Conservation (phyloP, 2,329 filamentous ascomycete species). For the Diaporthe citri region DNA sequence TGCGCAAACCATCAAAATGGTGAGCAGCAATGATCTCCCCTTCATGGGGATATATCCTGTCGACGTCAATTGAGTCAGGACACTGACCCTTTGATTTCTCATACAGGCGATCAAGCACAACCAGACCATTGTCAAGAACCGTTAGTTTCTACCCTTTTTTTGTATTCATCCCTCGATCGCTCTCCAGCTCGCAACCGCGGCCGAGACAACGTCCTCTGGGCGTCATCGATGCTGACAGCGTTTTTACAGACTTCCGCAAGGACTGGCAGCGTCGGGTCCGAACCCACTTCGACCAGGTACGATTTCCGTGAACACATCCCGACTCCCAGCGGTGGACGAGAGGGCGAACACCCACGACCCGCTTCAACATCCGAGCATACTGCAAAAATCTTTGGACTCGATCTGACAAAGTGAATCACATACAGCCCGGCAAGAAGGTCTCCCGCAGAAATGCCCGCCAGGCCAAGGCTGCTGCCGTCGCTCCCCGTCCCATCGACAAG, state of each 20-base stretch:
- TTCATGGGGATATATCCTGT: slow-evolving; percentile 31
- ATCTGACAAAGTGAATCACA: slow-evolving; percentile 51
- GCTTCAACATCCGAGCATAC: neutral
- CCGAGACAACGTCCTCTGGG: neutral
- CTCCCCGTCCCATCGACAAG: slow-evolving; percentile 97
- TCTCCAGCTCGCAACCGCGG: slow-evolving; percentile 43
- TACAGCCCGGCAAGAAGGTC: slow-evolving; percentile 94
- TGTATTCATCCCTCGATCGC: slow-evolving; percentile 39
- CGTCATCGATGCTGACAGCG: slow-evolving; percentile 54
- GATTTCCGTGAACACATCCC: slow-evolving; percentile 46
- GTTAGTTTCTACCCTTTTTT: slow-evolving; percentile 64
- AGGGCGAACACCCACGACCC: neutral
- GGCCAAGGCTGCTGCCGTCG: slow-evolving; percentile 94
- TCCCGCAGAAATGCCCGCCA: slow-evolving; percentile 91
- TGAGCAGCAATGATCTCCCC: slow-evolving; percentile 48
- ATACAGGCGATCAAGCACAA: slow-evolving; percentile 98
- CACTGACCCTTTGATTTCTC: slow-evolving; percentile 50
- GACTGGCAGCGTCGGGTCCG: slow-evolving; percentile 99
- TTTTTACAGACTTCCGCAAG: slow-evolving; percentile 90
- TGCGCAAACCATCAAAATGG: slow-evolving; percentile 68
- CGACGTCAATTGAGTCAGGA: slow-evolving; percentile 44
- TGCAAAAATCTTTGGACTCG: slow-evolving; percentile 39
- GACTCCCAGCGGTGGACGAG: slow-evolving; percentile 34
- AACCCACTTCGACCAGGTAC: slow-evolving; percentile 99
- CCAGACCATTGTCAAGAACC: slow-evolving; percentile 97